Evolutionary conservation across 257 asterid species (phyloP), one percentile per base, ranked within the genome.

Genomic region (Schizonepeta tenuifolia): DNA sequence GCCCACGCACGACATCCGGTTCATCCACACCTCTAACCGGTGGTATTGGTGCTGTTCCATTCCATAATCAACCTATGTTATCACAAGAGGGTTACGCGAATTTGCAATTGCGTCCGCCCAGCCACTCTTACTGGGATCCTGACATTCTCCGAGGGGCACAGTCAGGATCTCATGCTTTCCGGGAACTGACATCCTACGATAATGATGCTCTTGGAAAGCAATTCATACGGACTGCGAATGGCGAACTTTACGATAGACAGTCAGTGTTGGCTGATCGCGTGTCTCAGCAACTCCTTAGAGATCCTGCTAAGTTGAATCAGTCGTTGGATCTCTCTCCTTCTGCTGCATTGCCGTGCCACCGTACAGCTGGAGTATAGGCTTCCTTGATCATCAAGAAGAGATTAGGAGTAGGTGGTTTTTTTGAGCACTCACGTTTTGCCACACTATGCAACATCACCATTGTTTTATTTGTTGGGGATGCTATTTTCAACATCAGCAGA

Each of bases 21-120:
- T 92, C 99, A 7, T 89, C 98, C 69, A 95, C 98, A 1, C 99
- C 99, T 51, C 86, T 87, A 43, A 80, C 93, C 0, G 93, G 96
- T 51, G 93, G 97, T 18, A 60, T 75, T 18, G 92, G 90, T 46
- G 79, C 90, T 53, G 77, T 88, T 77, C 93, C 96, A 7, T 88
- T 84, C 76, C 91, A 86, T 67, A 83, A 79, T 70, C 98, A 89
- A 71, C 71, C 86, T 17, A 70, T 79, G 67, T 78, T 79, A 80
- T 75, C 82, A 17, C 97, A 79, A 72, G 99, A 91, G 55, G 85
- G 88, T 33, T 83, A 77, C 9, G 84, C 79, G 21, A 87, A 79
- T 58, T 59, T 76, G 71, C 90, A 88, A 13, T 82, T 81, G 67
- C 83, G 86, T 44, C 77, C 90, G 1, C 82, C 84, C 71, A 74